phyloP scores from a whole-genome alignment of 2,329 filamentous ascomycete genomes.

The Stachybotrys chartarum region DNA sequence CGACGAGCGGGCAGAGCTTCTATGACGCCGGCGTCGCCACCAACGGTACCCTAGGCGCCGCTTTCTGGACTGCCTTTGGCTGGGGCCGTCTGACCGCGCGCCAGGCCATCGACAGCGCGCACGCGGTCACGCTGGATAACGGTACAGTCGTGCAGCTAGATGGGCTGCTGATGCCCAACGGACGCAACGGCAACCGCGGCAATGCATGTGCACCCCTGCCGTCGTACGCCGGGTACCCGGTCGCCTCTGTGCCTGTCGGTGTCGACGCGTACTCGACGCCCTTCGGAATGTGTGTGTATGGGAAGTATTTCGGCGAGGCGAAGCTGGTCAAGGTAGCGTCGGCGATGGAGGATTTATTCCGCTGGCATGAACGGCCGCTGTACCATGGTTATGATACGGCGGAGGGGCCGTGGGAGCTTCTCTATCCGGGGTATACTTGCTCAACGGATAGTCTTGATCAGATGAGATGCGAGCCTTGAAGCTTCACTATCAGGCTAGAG shows the following conservation, averaged over 20 bases:
- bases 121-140: background rate
- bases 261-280: conserved; percentile 2
- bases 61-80: conserved; percentile 5
- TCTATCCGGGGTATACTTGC: conserved; percentile 5
- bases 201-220: conserved; percentile 3
- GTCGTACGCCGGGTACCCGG: conserved; percentile 5
- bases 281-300: conserved; percentile 4
- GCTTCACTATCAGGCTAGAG: too few relatives aligned
- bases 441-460: background rate
- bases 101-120: conserved; percentile 1
- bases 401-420: conserved; percentile 2
- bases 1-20: conserved; percentile 6
- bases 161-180: conserved; percentile 4
- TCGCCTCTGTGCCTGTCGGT: conserved; percentile 3
- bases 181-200: background rate
- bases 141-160: conserved; percentile 5
- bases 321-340: conserved; percentile 3
- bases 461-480: too few relatives aligned
- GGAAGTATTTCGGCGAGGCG: conserved; percentile 2
- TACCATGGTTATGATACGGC: conserved; percentile 4
- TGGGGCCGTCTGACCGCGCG: conserved; percentile 4
- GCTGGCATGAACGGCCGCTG: conserved; percentile 1
- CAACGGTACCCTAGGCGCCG: conserved; percentile 3
- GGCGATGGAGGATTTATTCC: conserved; percentile 5
- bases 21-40: conserved; percentile 5